Conservation (phyloP, 179 eudicot species). For the Sideroxylon spinosum region DNA sequence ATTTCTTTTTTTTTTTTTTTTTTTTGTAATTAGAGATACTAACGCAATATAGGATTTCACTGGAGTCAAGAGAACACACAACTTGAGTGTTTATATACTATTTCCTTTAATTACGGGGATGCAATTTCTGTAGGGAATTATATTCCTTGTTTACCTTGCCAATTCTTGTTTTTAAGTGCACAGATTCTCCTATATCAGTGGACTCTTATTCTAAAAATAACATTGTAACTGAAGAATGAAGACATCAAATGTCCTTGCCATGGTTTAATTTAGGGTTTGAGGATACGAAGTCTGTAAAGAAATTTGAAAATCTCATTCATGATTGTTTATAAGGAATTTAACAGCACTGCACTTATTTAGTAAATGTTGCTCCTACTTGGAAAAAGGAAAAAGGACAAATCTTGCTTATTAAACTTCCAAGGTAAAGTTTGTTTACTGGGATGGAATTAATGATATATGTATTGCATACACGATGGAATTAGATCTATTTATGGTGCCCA, state of each 20-base stretch:
- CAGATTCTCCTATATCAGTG: neutral
- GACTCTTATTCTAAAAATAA: neutral
- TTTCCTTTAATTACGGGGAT: neutral
- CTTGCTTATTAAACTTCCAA: neutral
- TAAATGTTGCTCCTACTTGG: too few species aligned
- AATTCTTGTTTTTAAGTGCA: neutral
- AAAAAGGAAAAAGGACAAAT: neutral
- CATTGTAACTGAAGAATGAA: neutral
- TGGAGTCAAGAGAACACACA: neutral
- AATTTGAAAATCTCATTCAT: neutral
- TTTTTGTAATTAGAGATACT: neutral
- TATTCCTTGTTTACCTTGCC: neutral
- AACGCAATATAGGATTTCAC: neutral
- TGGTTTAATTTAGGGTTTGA: neutral
- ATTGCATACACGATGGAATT: too few species aligned
- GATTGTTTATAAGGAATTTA: neutral
- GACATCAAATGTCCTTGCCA: neutral
- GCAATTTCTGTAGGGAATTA: neutral
- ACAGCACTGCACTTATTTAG: neutral
- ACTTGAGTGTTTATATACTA: too few species aligned
- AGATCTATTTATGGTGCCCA: too few species aligned
- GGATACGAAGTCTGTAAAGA: neutral
- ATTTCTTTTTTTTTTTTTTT: neutral
- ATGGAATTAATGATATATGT: too few species aligned
- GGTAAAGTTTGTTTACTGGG: too few species aligned